Evolutionary conservation across 75 land plant genomes (phyloP).

Genomic region (Pinus tabuliformis): DNA sequence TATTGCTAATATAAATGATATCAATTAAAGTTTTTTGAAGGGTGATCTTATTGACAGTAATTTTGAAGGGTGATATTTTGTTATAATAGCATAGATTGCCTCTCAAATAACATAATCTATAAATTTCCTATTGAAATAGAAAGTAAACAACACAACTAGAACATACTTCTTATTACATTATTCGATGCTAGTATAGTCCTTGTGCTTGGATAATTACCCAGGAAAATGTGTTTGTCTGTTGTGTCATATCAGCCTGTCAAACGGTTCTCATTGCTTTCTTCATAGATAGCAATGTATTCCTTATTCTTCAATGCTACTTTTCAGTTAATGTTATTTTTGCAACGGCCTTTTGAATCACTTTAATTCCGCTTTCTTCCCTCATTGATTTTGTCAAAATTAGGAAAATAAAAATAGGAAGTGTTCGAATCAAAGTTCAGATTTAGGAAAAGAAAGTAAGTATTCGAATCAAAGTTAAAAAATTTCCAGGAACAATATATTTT

Average conservation of each 20-base stretch:
- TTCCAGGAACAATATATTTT: too few species aligned
- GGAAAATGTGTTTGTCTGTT: slow-evolving; percentile 57
- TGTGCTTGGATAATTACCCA: slow-evolving; percentile 35
- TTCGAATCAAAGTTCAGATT: neutral
- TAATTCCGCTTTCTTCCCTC: slow-evolving; percentile 59
- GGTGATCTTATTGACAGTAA: too few species aligned
- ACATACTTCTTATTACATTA: neutral
- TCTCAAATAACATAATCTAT: too few species aligned
- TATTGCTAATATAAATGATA: too few species aligned
- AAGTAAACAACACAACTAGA: too few species aligned
- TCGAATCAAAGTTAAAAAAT: too few species aligned
- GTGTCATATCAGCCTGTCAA: slow-evolving; percentile 75
- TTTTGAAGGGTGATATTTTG: too few species aligned
- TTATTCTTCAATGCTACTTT: slow-evolving; percentile 67
- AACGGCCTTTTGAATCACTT: slow-evolving; percentile 65
- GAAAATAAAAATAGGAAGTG: slow-evolving; percentile 2
- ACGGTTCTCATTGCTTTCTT: slow-evolving; percentile 72
- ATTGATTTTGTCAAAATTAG: slow-evolving; percentile 41
- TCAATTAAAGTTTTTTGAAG: too few species aligned
- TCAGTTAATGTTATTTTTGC: too few species aligned
- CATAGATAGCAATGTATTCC: slow-evolving; percentile 72
- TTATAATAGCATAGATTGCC: too few species aligned
- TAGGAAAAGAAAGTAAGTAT: neutral
- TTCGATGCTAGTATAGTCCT: neutral
- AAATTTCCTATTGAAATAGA: too few species aligned